A percentile compares a stretch with the other conserved stretches of the same genome.
Evolutionary conservation across 75 land plant species (phyloP).

Genomic region (Chamaecyparis obtusa): DNA sequence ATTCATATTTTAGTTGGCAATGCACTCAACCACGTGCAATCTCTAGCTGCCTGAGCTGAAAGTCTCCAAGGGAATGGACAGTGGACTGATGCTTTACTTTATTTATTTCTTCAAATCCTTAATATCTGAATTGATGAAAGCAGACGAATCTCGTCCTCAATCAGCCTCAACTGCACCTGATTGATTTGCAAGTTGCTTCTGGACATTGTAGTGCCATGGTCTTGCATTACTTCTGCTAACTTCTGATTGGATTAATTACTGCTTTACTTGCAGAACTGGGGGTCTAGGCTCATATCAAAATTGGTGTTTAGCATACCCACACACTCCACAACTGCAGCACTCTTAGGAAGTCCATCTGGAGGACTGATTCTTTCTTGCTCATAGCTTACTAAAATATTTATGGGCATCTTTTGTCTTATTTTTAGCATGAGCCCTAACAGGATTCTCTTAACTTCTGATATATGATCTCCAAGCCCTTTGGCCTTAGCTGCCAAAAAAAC

Average conservation of each 20-base stretch:
- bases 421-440: background rate
- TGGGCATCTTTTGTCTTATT: background rate
- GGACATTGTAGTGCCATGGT: background rate
- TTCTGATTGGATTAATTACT: background rate
- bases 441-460: background rate
- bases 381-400: background rate
- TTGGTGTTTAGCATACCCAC: background rate
- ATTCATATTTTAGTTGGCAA: background rate
- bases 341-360: no score
- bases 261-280: background rate
- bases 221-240: background rate
- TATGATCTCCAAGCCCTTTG: background rate
- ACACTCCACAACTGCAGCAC: no score
- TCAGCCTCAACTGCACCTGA: background rate
- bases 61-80: background rate
- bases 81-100: background rate
- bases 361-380: background rate
- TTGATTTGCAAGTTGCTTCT: background rate
- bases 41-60: background rate
- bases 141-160: background rate
- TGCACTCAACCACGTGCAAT: background rate
- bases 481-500: background rate
- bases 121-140: background rate
- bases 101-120: background rate
- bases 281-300: background rate